Base-by-base conservation (phyloP, 2,329 filamentous ascomycete genomes). In the Fusarium coicis region DNA sequence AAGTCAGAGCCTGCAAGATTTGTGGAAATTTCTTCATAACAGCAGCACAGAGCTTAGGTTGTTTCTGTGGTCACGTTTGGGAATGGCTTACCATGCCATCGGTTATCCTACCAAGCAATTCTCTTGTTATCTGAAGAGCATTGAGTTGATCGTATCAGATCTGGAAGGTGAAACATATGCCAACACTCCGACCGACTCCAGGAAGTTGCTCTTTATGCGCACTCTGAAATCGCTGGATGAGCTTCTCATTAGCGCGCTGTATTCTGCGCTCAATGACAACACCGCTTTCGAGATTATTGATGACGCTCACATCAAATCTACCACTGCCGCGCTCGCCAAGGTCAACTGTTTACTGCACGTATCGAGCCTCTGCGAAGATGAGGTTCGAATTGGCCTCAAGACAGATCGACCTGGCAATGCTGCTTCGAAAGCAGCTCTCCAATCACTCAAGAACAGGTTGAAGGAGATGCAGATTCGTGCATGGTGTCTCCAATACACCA, bases 51-150 rank as follows among this genome's bases (percentile, higher is more conserved):
- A 95, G 59, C 84, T 98, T 56, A 91, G 94, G 40, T 84, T 98
- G 3, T 95, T 96, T 72, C 86, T 99, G 4, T 99, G 96, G 96
- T 92, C 93, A 70, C 91, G 94, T 56, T 87, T 99, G n/a, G 92
- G 94, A 42, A 93, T 96, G 72, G 96, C 96, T 1, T 99, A 99
- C 78, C 88, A 91, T 58, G 89, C 89, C 12, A 97, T 99, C 68
- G 89, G 93, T 12, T 97, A 98, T 77, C 85, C 90, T 1, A 95
- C 96, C 0, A 98, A 97, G 80, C 91, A 96, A 19, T 90, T 98
- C 36, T 97, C 93, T 1, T 98, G 95, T 81, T 90, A 93, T 68
- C 85, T 99, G 36, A 92, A 93, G 74, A 94, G 93, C 74, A 93
- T 98, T 53, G 94, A 97, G 79, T 92, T 95, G 76, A 89, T 98